Base-by-base conservation (phyloP, 1,284 basidiomycete species). In the Wolfiporia cocos region DNA sequence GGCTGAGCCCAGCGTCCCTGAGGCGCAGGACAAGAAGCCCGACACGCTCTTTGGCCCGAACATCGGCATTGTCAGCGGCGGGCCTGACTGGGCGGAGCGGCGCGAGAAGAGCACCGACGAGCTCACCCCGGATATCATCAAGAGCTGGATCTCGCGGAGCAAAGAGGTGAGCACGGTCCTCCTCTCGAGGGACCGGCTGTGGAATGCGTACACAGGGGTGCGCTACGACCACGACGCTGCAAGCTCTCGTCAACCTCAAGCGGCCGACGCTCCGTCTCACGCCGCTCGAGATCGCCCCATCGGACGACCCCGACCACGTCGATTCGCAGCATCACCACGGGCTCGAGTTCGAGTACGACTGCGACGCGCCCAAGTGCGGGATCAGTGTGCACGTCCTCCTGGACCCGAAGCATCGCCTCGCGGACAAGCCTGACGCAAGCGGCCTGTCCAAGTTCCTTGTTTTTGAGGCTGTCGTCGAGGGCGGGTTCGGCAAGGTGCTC, bases 201-300 rank as follows among this genome's bases (percentile, higher is more conserved):
- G 14, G 22, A 39, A 18, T 19, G 22, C n/a, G 24, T 26, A 24
- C 22, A 5, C 48, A 90, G 86, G 64, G 77, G 12, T 73, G 81
- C 7, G 85, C 91, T 53, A 79, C 89, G 0, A 93, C 91, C 0
- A 94, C 91, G 0, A 93, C 90, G 2, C 70, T 94, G 1, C 91
- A 94, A 66, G 91, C 91, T 1, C 74, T 92, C 23, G 91, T 94
- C 48, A 93, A 93, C 56, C 78, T 94, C 54, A 93, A 93, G 60
- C 78, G 91, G 6, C 92, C 91, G 0, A 82, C 87, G 2, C 70
- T 81, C 42, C 83, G 74, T 34, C 76, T 79, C 34, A 86, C 75
- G 26, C 89, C 80, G n/a, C 71, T 81, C 35, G 66, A 71, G 9
- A 56, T 67, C 15, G 68, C 75, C 17, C 63, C 72, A 0, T 61